Evolutionary conservation across 2,329 filamentous ascomycete genomes (phyloP), one percentile per base, ranked within the genome.

Genomic region (Monosporascus sp.): DNA sequence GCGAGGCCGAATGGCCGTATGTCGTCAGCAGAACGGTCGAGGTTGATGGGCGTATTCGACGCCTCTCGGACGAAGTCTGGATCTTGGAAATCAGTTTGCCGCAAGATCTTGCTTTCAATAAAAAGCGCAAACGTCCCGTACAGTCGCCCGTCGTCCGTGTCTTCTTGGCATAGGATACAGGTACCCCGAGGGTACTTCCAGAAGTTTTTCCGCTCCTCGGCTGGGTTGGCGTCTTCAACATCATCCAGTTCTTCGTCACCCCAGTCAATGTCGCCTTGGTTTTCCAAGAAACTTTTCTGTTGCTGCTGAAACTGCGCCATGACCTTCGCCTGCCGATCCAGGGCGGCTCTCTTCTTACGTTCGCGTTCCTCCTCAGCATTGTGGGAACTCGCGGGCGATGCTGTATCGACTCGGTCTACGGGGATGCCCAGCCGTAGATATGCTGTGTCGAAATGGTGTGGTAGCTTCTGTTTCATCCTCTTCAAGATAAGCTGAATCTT

Each of bases 301-400:
- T 99, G 93, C 67, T 96, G 88, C 69, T 97, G 94, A 72, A 99
- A 97, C 66, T 97, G 91, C 2, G 92, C 94, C 92, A 99, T 97
- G 34, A 99, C 91, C 65, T 85, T 88, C 2, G 92, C 92, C 71
- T 97, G 92, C 22, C 94, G 85, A 62, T 91, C 93, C 41, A 92
- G 74, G 0, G 94, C 94, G 50, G 93, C 90, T 71, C 89, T 88
- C 78, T 97, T 99, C 76, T 93, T 96, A 56, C 84, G 77, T 69
- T 93, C 89, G 17, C 84, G 82, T 65, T 93, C 89, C 60, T 87
- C 87, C 55, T 89, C 86, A 38, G 79, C 83, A 6, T 77, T 75
- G 56, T 83, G 78, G 51, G 78, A 80, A 52, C 77, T 81, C 16
- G 88, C 88, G n/a, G 92, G 91, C 1, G 91, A 94, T 4, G 86